Conservation (phyloP, 441 rosid genomes). For the Corymbia calophylla region DNA sequence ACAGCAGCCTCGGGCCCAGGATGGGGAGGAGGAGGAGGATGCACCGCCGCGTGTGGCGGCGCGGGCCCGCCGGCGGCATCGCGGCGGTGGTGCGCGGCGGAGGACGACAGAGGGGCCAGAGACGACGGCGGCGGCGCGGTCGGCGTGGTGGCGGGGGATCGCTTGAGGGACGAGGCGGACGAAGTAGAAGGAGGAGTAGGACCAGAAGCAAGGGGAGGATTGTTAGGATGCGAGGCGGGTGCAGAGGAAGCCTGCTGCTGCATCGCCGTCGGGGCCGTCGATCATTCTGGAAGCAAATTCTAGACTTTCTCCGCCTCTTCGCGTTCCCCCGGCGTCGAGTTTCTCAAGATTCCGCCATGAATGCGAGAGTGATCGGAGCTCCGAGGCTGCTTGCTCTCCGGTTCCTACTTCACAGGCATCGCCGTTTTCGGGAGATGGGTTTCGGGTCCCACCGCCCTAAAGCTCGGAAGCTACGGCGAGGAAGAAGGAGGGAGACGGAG, state of each 20-base stretch:
- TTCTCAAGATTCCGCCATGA: background rate
- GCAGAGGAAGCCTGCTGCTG: constrained; percentile 34
- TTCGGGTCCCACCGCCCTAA: background rate
- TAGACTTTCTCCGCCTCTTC: background rate
- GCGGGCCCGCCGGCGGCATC: constrained; percentile 25
- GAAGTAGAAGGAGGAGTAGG: background rate
- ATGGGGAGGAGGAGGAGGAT: constrained; percentile 1
- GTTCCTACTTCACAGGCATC: background rate
- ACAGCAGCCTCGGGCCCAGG: constrained; percentile 13
- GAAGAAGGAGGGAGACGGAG: background rate
- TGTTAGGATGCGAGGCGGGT: constrained; percentile 18
- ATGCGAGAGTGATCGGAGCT: background rate
- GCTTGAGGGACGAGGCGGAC: constrained; percentile 11
- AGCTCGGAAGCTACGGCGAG: background rate
- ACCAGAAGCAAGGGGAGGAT: constrained; percentile 5
- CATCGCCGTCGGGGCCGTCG: constrained; percentile 37
- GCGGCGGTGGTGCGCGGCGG: constrained; percentile 4
- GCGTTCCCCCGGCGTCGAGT: background rate
- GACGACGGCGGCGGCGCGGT: background rate
- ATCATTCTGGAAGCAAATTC: constrained; percentile 32
- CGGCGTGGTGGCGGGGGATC: constrained; percentile 3
- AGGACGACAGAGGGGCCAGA: background rate
- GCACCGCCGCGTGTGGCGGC: constrained; percentile 21
- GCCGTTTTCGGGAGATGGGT: background rate
- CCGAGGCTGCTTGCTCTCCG: background rate